Evolutionary conservation across 805 yeast species (phyloP).

Genomic region (Lipomyces oligophaga): DNA sequence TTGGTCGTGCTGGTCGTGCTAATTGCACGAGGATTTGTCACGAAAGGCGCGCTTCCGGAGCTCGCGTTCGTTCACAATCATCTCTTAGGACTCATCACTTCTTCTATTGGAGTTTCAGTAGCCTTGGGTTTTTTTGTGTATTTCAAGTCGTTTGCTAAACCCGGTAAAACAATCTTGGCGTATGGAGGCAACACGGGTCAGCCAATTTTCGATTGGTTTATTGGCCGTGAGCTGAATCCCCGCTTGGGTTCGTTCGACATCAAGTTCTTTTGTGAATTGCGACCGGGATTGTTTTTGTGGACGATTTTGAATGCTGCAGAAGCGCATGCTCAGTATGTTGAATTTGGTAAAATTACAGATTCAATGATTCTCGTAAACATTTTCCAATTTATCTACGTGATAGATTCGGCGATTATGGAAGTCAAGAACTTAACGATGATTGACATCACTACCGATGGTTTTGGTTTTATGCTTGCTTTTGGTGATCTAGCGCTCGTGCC

Average conservation of each 20-base stretch:
- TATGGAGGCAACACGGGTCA: slow-evolving; percentile 82
- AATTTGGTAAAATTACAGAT: slow-evolving; percentile 57
- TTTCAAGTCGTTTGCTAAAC: slow-evolving; percentile 55
- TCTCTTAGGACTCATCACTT: slow-evolving; percentile 58
- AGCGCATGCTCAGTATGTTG: slow-evolving; percentile 72
- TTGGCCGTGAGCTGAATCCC: slow-evolving; percentile 94
- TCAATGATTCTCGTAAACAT: slow-evolving; percentile 65
- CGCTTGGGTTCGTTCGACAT: slow-evolving; percentile 79
- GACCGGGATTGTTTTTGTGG: slow-evolving; percentile 94
- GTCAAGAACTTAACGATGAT: slow-evolving; percentile 89
- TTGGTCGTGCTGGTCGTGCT: slow-evolving; percentile 44
- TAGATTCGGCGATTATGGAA: slow-evolving; percentile 91
- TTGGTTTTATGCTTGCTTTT: slow-evolving; percentile 92
- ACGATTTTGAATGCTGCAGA: slow-evolving; percentile 66
- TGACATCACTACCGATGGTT: slow-evolving; percentile 94
- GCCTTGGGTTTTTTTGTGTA: slow-evolving; percentile 63
- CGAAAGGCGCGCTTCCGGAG: slow-evolving; percentile 51
- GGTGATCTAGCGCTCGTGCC: slow-evolving; percentile 94
- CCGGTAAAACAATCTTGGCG: slow-evolving; percentile 70
- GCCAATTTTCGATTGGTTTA: slow-evolving; percentile 74
- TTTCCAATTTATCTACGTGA: slow-evolving; percentile 74
- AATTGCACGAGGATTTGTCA: slow-evolving; percentile 49
- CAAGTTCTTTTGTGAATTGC: slow-evolving; percentile 85
- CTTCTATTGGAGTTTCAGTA: slow-evolving; percentile 61
- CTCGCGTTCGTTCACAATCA: slow-evolving; percentile 70